Evolutionary conservation across 805 yeast genomes (phyloP), one percentile per base, ranked within the genome.

Genomic region (Wickerhamiella cacticola): DNA sequence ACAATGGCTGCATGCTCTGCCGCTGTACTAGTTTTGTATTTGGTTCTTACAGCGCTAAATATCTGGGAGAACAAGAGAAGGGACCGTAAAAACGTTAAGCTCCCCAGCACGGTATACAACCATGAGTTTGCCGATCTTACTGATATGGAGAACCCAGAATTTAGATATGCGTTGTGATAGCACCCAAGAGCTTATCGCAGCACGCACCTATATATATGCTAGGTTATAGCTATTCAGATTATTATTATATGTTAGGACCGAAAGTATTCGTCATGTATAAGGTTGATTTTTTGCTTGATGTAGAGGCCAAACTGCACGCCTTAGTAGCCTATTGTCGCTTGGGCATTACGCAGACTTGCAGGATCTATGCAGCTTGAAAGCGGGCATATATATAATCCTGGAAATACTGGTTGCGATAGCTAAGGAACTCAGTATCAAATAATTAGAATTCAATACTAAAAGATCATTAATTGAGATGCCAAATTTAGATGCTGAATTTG

Each of bases 1-100:
- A 77, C 61, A 68, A 74, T 42, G 75, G 77, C 50, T 63, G 80
- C 49, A 67, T 69, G 78, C 2, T 72, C 74, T 41, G 63, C 70
- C 38, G 70, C 68, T 1, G 47, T 64, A 13, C 53, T 66, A n/a
- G 48, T 65, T 22, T 53, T 59, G 22, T 51, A 68, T 38, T 8
- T 59, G 9, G 15, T 16, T 3, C 34, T 44, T 13, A 76, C 29
- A 3, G n/a, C 16, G 9, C 35, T 42, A 9, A 48, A 48, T 31
- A 21, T 36, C 23, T 25, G 22, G 19, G 51, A 48, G 21, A 48
- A 48, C 42, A 29, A 26, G 31, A 24, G 42, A 18, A 41, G 51
- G 2, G 48, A 49, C 35, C 28, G 21, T 16, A 26, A 18, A 8
- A 49, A 45, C n/a, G 28, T 9, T 15, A 24, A 34, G 13, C 44